phyloP scores from a whole-genome alignment of 148 eudicot species.

The Simmondsia chinensis region DNA sequence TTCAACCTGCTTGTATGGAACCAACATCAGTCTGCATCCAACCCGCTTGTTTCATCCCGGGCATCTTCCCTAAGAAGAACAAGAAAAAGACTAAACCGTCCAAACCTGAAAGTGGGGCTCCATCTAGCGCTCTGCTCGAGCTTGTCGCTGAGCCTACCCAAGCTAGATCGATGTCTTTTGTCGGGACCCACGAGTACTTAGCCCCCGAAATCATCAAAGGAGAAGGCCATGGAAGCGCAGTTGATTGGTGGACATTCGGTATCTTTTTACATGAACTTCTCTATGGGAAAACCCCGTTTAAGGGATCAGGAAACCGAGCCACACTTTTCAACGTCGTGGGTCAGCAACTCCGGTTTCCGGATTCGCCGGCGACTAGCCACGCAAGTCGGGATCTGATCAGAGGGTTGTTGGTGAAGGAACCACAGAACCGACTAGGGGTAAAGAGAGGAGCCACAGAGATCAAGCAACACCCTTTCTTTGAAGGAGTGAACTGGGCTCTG shows the following conservation, averaged over 20 bases:
- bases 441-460: slow-evolving; percentile 83
- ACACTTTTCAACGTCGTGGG: slow-evolving; percentile 78
- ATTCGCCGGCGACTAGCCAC: slow-evolving; percentile 60
- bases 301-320: slow-evolving; percentile 82
- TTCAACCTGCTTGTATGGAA: slow-evolving; percentile 63
- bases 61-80: slow-evolving; percentile 45
- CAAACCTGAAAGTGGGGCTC: slow-evolving; percentile 24
- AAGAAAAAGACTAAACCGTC: slow-evolving; percentile 42
- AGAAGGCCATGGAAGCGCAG: slow-evolving; percentile 90
- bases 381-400: slow-evolving; percentile 62
- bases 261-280: slow-evolving; percentile 65
- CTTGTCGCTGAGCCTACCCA: slow-evolving; percentile 72
- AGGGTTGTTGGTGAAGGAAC: slow-evolving; percentile 69
- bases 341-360: slow-evolving; percentile 65
- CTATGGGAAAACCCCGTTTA: slow-evolving; percentile 78
- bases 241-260: slow-evolving; percentile 93
- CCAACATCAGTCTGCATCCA: slow-evolving; percentile 63
- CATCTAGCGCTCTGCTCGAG: slow-evolving; percentile 35
- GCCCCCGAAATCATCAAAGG: slow-evolving; percentile 85
- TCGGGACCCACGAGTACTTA: slow-evolving; percentile 75
- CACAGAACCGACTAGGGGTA: slow-evolving; percentile 66
- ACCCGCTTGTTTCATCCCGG: slow-evolving; percentile 70
- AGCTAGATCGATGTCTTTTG: slow-evolving; percentile 84
- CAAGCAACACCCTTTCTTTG: slow-evolving; percentile 84
- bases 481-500: slow-evolving; percentile 89